Percentiles rank a stretch among this genome's conserved stretches.
These are phyloP conservation scores for Cyclanthera cordifolia DNA, from an alignment of 306 rosid genomes.

Conservation along the genomic window DNA sequence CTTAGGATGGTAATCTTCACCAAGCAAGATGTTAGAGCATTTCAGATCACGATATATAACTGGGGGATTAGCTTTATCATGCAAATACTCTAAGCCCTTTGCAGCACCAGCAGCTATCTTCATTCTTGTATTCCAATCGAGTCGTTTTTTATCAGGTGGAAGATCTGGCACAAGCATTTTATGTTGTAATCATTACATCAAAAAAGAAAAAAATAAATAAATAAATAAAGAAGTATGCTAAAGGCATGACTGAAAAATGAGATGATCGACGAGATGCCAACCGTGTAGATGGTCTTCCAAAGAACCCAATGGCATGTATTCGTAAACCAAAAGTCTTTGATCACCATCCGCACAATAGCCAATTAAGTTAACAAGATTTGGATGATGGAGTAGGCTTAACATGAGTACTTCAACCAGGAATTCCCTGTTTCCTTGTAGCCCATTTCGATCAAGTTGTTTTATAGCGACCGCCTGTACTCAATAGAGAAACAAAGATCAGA, in stretches of 20 bases:
- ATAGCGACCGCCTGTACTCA: slow-evolving; percentile 39
- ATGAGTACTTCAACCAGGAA: slow-evolving; percentile 46
- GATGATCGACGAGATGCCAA: slow-evolving; percentile 14
- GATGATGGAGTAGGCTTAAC: slow-evolving; percentile 49
- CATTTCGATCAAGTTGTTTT: slow-evolving; percentile 48
- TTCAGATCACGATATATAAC: slow-evolving; percentile 48
- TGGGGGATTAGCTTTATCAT: slow-evolving; percentile 45
- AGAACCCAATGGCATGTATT: slow-evolving; percentile 45
- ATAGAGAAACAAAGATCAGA: slow-evolving; percentile 10
- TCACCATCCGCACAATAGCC: slow-evolving; percentile 63
- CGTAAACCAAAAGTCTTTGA: slow-evolving; percentile 46
- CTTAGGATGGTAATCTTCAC: slow-evolving; percentile 37
- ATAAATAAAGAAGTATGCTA: not conserved
- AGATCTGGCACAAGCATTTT: slow-evolving; percentile 28
- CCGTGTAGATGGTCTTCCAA: slow-evolving; percentile 49
- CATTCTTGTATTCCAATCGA: slow-evolving; percentile 47
- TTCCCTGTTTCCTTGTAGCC: slow-evolving; percentile 53
- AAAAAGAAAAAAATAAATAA: not conserved
- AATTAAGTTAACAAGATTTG: slow-evolving; percentile 42
- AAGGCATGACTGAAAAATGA: not conserved
- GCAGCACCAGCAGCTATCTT: slow-evolving; percentile 50
- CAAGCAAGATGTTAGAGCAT: slow-evolving; percentile 45
- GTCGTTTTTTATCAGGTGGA: slow-evolving; percentile 35
- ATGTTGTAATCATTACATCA: not conserved
- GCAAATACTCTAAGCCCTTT: slow-evolving; percentile 49